Evolutionary conservation across 2,329 filamentous ascomycete species (phyloP).

Genomic region (Aureobasidium melanogenum): DNA sequence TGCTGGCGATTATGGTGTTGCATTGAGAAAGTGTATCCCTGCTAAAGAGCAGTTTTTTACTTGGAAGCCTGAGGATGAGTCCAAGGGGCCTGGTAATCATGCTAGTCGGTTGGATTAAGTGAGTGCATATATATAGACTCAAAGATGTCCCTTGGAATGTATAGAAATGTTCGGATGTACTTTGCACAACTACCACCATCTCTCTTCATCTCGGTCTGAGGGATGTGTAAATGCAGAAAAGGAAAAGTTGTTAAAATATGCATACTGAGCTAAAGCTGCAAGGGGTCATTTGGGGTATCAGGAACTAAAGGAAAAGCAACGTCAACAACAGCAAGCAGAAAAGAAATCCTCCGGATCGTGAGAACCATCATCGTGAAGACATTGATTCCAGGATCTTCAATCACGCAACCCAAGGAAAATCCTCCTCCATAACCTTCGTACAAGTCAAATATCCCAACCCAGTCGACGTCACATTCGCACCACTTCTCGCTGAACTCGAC

Average conservation of each 20-base stretch:
- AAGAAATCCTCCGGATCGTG: not conserved
- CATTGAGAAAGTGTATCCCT: constrained; percentile 24
- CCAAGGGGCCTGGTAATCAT: constrained; percentile 7
- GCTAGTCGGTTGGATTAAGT: constrained; percentile 1
- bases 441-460: constrained; percentile 53
- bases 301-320: not conserved
- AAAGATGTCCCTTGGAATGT: not conserved
- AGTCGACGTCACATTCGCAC: not conserved
- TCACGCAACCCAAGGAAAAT: constrained; percentile 49
- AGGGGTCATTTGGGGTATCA: not conserved
- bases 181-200: too few species aligned
- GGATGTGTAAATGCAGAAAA: too few species aligned
- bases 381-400: too few species aligned
- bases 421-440: constrained; percentile 49
- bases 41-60: constrained; percentile 12
- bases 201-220: too few species aligned
- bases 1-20: constrained; percentile 64
- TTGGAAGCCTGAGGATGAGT: constrained; percentile 12
- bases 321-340: not conserved
- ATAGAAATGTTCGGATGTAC: not conserved
- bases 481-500: not conserved
- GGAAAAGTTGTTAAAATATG: too few species aligned
- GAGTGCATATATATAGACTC: not conserved
- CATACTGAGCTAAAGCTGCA: too few species aligned
- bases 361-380: too few species aligned